Base-by-base conservation (phyloP, 1,284 basidiomycete species). In the Lentinula novae-zelandiae region DNA sequence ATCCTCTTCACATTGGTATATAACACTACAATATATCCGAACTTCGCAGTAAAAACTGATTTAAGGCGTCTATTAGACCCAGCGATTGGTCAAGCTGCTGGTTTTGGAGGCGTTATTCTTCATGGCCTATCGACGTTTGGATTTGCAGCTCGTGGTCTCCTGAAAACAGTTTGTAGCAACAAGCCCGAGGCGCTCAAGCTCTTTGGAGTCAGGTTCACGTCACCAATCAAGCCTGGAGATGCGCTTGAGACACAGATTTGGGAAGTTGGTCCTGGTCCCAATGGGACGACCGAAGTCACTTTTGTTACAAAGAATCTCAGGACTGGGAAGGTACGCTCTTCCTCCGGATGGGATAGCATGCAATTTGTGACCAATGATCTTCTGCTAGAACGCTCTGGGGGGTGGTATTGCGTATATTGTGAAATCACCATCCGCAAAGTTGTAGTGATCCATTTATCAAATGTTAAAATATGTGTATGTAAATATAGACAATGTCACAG, bases 41-140 rank as follows among this genome's bases (percentile, higher is more conserved):
- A 27, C 42, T 27, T 33, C 27, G 52, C 58, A 44, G 46, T 44
- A 5, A 7, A 46, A 3, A 48, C 22, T 22, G n/a, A 17, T 5
- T 53, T 9, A 5, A 7, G 5, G 27, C 5, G 15, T 64, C 46
- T 27, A 67, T 40, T 61, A 91, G 90, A 92, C 72, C 90, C 92
- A 1, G 73, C 69, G 17, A 84, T 90, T 48, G 90, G 90, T n/a
- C 69, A 84, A 63, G 78, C 78, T 5, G 79, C 85, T 13, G 90
- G 90, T 12, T 93, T 93, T 67, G 89, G 89, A 9, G 91, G 87
- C 53, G 84, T 88, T 42, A 93, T 94, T 67, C 79, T 94, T 13
- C 92, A 94, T 68, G 92, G 92, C n/a, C 78, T 93, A 22, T 83
- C 85, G 13, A 85, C 87, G 0, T 92, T 82, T 69, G 92, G 91